phyloP scores from a whole-genome alignment of 495 filamentous ascomycete species.

The Parachaetomium inaequale region DNA sequence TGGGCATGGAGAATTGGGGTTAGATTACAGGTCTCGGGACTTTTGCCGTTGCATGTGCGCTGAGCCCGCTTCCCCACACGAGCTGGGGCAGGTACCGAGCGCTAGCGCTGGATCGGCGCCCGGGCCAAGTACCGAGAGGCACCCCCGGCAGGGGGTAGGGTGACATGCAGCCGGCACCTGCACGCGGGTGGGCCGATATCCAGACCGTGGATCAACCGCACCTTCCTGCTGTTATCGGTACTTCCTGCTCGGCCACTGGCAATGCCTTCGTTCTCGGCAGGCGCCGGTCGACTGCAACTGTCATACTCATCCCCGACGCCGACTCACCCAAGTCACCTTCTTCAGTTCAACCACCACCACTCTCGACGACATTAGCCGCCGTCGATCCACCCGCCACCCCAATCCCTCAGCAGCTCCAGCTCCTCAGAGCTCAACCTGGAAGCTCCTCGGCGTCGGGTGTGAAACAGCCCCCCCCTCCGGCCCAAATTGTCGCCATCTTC shows the following conservation, averaged over 20 bases:
- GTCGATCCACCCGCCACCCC: conserved; percentile 12
- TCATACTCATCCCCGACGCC: neutral
- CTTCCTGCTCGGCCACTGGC: neutral
- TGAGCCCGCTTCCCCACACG: neutral
- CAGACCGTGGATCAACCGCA: neutral
- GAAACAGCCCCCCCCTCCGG: no score
- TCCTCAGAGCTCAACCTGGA: no score
- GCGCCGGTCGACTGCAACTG: conserved; percentile 2
- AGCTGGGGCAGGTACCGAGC: neutral
- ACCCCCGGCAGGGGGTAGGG: neutral
- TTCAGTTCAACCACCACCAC: conserved; percentile 16
- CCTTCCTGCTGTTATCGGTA: neutral
- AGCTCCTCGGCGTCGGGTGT: no score
- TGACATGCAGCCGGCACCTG: no score
- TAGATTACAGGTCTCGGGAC: neutral
- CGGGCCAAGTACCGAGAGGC: conserved; percentile 10
- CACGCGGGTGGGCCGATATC: neutral
- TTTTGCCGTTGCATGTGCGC: conserved; percentile 1
- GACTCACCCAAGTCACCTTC: neutral
- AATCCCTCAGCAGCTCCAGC: neutral
- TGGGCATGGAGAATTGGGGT: neutral
- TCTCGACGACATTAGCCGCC: conserved; percentile 31
- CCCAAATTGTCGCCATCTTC: no score
- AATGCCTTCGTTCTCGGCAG: neutral
- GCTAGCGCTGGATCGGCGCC: neutral